Evolutionary conservation across 805 yeast species (phyloP).

Genomic region (Wickerhamomyces hampshirensis): DNA sequence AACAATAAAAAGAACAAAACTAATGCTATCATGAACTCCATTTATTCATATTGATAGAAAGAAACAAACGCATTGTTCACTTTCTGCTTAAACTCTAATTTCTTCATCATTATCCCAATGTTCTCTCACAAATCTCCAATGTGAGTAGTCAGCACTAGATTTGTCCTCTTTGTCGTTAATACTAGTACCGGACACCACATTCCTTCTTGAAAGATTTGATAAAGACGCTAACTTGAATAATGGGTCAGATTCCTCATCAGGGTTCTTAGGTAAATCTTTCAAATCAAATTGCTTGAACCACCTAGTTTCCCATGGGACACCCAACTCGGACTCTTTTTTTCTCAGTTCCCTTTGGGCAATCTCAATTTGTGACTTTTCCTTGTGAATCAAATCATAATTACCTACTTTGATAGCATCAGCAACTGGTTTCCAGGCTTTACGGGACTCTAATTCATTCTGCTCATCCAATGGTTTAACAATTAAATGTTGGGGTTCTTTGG

Average conservation of each 20-base stretch:
- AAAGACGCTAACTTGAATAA: constrained; percentile 38
- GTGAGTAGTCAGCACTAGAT: constrained; percentile 39
- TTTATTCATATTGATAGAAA: not conserved
- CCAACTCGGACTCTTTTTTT: constrained; percentile 61
- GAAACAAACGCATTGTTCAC: not conserved
- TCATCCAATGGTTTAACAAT: constrained; percentile 75
- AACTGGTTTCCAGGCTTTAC: constrained; percentile 86
- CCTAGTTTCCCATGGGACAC: constrained; percentile 67
- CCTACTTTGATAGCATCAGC: constrained; percentile 80
- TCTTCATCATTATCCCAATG: constrained; percentile 59
- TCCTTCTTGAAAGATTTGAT: constrained; percentile 54
- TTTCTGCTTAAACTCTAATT: constrained; percentile 27
- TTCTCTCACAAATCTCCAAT: constrained; percentile 64
- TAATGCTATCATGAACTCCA: not conserved
- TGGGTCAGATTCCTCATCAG: constrained; percentile 31
- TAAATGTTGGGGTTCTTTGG: constrained; percentile 48
- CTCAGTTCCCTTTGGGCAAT: constrained; percentile 81
- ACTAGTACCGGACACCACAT: constrained; percentile 63
- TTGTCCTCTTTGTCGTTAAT: constrained; percentile 52
- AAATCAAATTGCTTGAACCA: constrained; percentile 66
- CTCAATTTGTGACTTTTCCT: constrained; percentile 75
- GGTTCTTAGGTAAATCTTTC: constrained; percentile 20
- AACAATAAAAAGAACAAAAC: not conserved
- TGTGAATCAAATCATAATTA: constrained; percentile 69
- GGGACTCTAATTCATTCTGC: constrained; percentile 77